Evolutionary conservation across 768 basidiomycete species (phyloP), one percentile per base, ranked within the genome.

Genomic region (Russula earlei): DNA sequence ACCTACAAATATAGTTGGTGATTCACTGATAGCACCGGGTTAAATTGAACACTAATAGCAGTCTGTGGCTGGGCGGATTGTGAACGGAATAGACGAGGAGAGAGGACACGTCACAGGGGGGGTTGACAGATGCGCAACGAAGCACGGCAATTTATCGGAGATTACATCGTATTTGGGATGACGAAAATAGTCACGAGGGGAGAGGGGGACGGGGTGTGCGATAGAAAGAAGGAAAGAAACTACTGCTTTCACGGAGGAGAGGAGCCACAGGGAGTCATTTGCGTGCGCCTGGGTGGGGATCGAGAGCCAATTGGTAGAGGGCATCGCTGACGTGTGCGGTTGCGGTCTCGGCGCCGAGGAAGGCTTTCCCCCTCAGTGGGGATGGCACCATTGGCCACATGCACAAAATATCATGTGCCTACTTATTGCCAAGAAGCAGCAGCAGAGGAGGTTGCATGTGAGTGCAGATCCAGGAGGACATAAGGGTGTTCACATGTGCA

Each of bases 261-360:
- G 68, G 63, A 76, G 76, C 77, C 80, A 83, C 60, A 75, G 74
- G 55, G 75, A 60, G 37, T 62, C 62, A 54, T 75, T 74, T 20
- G 66, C n/a, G n/a, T n/a, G n/a, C 67, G 22, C 71, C 71, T 37
- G 71, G 77, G 48, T 79, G 72, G 54, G 64, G 74, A 58, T 72
- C 70, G 60, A 91, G 71, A 43, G 89, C 85, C 44, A 91, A 69
- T 70, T 91, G 87, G 68, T 90, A 90, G 53, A 84, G 69, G 15
- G 78, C 75, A 9, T 71, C 69, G 50, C 74, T 70, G 15, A 68
- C 58, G 20, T 72, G 64, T 44, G 68, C 71, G 54, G 59, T 50
- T 59, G 64, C 69, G 41, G 74, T n/a, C n/a, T n/a, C n/a, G n/a
- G n/a, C n/a, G n/a, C n/a, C n/a, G n/a, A n/a, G n/a, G n/a, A n/a